These are phyloP conservation scores for Otatea glauca DNA, from an alignment of 176 grass and related monocot species.

Conservation along the genomic window DNA sequence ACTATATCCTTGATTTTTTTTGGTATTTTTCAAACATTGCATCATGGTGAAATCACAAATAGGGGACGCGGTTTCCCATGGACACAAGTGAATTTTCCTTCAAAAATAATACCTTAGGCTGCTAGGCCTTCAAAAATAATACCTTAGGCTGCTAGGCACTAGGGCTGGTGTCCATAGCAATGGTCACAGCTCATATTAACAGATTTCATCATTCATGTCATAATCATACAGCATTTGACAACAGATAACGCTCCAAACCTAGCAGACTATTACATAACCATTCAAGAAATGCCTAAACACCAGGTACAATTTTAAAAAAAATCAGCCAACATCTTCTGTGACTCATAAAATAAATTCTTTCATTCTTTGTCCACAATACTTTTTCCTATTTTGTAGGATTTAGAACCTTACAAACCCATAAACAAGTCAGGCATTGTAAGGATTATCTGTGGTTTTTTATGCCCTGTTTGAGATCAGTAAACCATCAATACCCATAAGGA, in stretches of 20 bases:
- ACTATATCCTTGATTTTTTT: no score
- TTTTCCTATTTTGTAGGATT: not conserved
- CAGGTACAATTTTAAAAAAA: not conserved
- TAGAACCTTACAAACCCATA: not conserved
- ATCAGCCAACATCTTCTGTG: not conserved
- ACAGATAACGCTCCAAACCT: slow-evolving; percentile 12
- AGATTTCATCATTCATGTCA: not conserved
- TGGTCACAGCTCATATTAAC: not conserved
- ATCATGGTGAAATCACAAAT: no score
- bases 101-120: no score
- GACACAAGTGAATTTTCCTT: no score
- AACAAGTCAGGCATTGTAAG: not conserved
- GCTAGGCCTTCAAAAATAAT: not conserved
- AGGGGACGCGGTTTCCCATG: no score
- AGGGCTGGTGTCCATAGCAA: not conserved
- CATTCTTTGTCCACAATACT: not conserved
- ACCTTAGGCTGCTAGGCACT: not conserved
- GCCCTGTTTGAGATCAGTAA: not conserved
- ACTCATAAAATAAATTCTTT: not conserved
- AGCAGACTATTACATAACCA: not conserved
- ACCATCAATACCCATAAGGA: not conserved
- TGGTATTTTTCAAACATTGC: no score
- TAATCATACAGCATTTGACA: not conserved
- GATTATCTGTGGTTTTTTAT: not conserved
- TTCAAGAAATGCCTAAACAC: not conserved